Base-by-base conservation (phyloP, 2,329 filamentous ascomycete species). In the Penicillium occitanis region DNA sequence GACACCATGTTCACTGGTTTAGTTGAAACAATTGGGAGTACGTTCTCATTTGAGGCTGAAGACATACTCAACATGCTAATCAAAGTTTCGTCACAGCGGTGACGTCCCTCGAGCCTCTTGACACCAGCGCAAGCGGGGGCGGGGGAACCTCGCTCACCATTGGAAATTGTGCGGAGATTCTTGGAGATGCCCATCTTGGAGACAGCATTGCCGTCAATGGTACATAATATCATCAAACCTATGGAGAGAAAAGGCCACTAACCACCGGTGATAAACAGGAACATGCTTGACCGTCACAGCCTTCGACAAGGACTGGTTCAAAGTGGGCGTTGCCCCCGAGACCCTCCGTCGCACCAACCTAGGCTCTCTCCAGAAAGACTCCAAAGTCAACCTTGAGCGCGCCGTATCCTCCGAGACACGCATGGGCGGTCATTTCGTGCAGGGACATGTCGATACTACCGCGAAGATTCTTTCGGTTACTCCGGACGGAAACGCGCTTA, bases 341-440 rank as follows among this genome's bases (percentile, higher is more conserved):
- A 99, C 95, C 17, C 88, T 99, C 65, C 93, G 95, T 66, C 88
- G 96, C 66, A 99, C 96, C 67, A 96, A 98, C 81, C 88, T 99
- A n/a, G 94, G 93, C 68, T 83, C 83, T 22, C 84, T 99, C 63
- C 79, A 81, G 58, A 76, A 87, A 68, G 83, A 83, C 50, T 90
- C 88, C 68, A 83, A 82, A 25, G 93, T 98, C 70, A 99, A 99
- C 79, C 89, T 99, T 63, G 95, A 99, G 83, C 89, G 95, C 17
- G 94, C 95, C 3, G 93, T 99, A 63, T 90, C 91, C 19, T 92
- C 93, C 4, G 87, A 91, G 73, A 97, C 94, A 55, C 91, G 95
- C 64, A 98, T 99, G 92, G 95, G 96, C 57, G 95, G 95, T 0
- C 95, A 99, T 81, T 97, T 98, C 74, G 94, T 98, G 37, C 96